phyloP scores from a whole-genome alignment of 1,139 yeast genomes.

The Saccharomyces hybrid region DNA sequence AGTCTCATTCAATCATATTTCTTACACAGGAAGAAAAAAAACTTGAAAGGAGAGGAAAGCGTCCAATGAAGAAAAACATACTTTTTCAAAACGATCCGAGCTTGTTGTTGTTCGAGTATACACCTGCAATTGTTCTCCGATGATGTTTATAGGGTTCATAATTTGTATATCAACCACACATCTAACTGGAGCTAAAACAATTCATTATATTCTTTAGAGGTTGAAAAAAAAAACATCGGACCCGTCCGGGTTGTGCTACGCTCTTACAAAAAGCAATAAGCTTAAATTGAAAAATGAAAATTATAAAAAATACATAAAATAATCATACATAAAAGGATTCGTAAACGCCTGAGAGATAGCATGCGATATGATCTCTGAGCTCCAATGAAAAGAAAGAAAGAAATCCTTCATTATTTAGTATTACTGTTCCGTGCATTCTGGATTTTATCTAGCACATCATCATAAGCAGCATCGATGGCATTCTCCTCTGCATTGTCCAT shows the following conservation, averaged over 20 bases:
- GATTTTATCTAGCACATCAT: constrained; percentile 41
- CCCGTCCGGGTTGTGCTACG: not conserved
- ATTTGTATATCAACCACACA: not conserved
- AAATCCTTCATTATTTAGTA: constrained; percentile 2
- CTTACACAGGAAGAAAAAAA: not conserved
- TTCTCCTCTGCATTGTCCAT: constrained; percentile 24
- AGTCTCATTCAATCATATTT: too few relatives aligned
- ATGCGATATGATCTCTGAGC: too few relatives aligned
- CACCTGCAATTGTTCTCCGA: not conserved
- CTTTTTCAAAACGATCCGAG: not conserved
- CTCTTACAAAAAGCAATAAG: not conserved
- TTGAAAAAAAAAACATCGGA: not conserved
- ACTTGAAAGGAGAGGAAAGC: not conserved
- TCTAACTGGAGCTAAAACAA: not conserved
- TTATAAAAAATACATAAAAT: not conserved
- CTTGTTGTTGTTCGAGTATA: not conserved
- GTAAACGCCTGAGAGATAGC: not conserved
- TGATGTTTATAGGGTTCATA: not conserved
- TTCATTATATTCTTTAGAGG: not conserved
- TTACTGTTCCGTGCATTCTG: constrained; percentile 33
- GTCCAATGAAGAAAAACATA: not conserved
- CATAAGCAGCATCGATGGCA: constrained; percentile 44
- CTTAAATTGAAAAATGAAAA: not conserved
- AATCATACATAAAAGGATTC: not conserved
- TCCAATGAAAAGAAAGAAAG: not conserved